Base-by-base conservation (phyloP, 345 rosid species). In the Noccaea caerulescens region DNA sequence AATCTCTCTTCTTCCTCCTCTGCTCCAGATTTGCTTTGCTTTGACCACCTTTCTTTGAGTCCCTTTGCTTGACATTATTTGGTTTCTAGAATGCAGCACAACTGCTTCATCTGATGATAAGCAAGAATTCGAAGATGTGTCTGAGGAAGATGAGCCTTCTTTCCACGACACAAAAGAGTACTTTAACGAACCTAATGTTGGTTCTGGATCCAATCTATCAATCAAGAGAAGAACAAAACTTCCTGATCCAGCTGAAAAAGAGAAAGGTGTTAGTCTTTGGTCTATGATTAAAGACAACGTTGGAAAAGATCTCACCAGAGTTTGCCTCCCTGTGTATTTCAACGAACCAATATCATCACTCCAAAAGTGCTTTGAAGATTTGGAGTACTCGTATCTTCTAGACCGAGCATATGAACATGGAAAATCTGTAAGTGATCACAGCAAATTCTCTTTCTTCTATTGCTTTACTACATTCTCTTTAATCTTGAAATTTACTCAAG, bases 241-340 rank as follows among this genome's bases (percentile, higher is more conserved):
- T 80, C 99, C 98, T 39, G 89, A 83, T 74, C 98, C 99, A 39
- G 82, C 86, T 71, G 99, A 94, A 80, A 89, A 94, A 82, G 98
- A 91, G 82, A 91, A 85, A 84, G 98, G 95, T 54, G 93, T 91
- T 25, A 94, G 97, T 77, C 96, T 94, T 76, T 91, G 99, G 99
- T 94, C 98, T 63, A 84, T 91, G 96, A 94, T 91, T 77, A 94
- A 94, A 79, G 99, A 94, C 86, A 91, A 89, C 49, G 99, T 91
- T 60, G 99, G 99, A 58, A 94, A 94, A 80, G 99, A 94, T 84
- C 93, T 94, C 39, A 83, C 96, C 8, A 82, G 98, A 79, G 96
- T 94, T 72, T 94, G 99, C 72, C 96, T 94, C 53, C 98, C 99
- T 38, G 99, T 94, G 58, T 94, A 85, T 83, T 94, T 94, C 69